A percentile compares a stretch with the other conserved stretches of the same genome.
Conservation (phyloP, 306 rosid species). For the Glycine tomentella region DNA sequence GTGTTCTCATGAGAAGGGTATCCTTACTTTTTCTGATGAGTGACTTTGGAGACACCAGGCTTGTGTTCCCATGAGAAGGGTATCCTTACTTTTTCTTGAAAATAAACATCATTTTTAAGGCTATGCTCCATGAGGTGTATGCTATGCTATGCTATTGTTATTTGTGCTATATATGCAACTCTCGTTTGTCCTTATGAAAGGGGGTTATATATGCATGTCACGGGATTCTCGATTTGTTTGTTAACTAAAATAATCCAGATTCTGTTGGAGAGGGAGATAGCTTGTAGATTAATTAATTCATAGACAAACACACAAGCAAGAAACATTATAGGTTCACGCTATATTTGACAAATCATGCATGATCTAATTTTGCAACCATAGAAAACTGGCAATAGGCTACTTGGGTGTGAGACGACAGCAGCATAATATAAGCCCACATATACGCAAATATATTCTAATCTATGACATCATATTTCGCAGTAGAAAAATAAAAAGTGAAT, state of each 20-base stretch:
- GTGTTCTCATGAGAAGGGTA: too few relatives aligned
- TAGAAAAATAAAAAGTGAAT: too few relatives aligned
- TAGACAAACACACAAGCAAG: neutral
- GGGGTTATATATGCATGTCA: neutral
- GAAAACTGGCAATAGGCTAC: neutral
- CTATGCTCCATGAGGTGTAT: too few relatives aligned
- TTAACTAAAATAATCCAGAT: neutral
- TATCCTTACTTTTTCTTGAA: too few relatives aligned
- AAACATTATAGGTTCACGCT: constrained; percentile 22
- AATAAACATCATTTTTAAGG: too few relatives aligned
- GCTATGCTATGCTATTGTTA: too few relatives aligned
- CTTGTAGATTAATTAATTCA: constrained; percentile 39
- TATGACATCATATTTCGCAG: neutral
- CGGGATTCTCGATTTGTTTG: constrained; percentile 33
- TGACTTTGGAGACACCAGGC: too few relatives aligned
- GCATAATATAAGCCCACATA: neutral
- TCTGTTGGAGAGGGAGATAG: constrained; percentile 14
- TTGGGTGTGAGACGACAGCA: neutral
- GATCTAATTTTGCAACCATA: neutral
- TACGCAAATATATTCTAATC: neutral
- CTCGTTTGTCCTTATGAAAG: neutral
- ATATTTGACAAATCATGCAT: neutral
- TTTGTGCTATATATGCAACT: neutral
- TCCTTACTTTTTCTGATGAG: too few relatives aligned
- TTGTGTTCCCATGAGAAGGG: too few relatives aligned